Evolutionary conservation across 208 protist genomes (phyloP), one percentile per base, ranked within the genome.

Genomic region (Trypanosoma caninum): DNA sequence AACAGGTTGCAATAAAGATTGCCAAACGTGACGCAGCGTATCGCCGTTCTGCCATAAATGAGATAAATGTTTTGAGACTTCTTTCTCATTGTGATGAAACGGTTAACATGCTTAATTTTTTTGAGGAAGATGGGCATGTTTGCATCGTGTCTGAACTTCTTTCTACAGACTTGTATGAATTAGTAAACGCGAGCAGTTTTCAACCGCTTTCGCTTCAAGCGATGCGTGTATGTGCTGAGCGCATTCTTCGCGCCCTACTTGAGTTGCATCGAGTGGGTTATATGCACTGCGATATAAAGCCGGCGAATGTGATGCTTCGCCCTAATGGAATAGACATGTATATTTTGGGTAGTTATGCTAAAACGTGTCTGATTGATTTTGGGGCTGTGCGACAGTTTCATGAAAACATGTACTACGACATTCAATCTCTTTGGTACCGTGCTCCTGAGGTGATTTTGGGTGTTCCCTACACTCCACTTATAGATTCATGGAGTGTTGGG

Each of bases 241-340:
- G 69, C 51, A 78, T 92, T 20, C 37, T 86, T 14, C 37, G 54
- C 28, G 84, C 83, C 3, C 64, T 95, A 2, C 53, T 64, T 20
- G 71, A 69, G 22, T 74, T 95, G n/a, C 88, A 95, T 61, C 48
- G 65, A 16, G 58, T 52, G 11, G 85, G 85, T 2, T 85, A 78
- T 50, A 98, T 99, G 65, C 97, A 99, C 68, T 98, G 96, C 65
- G 97, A 99, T 75, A 87, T 99, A 54, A 99, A 98, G 68, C 93
- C 94, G 18, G 95, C 97, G 66, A 98, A 98, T 76, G 83, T 98
- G 34, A 93, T 98, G 80, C 76, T 98, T 51, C 68, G 65, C 18
- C 45, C 22, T n/a, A 40, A 8, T 40, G 59, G 22, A 4, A 38
- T 10, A 6, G 42, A 57, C 18, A 11, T 35, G 9, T 38, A 41